Base-by-base conservation (phyloP, 345 rosid genomes). In the Erucastrum elatum region DNA sequence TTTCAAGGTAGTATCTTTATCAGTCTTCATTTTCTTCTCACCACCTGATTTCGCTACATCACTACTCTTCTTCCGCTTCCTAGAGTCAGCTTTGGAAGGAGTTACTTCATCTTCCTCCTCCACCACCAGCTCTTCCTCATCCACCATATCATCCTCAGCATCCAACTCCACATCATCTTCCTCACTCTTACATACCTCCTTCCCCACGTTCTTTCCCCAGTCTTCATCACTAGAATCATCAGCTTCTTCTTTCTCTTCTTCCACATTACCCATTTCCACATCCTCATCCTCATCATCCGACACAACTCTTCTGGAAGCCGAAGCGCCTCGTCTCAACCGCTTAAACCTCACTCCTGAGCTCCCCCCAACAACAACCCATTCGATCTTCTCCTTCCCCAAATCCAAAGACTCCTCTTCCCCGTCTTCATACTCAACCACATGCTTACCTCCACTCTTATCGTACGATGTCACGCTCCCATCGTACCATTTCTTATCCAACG, bases 331-430 rank as follows among this genome's bases (percentile, higher is more conserved):
- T 30, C 88, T 85, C 81, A 91, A 80, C 51, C 96, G 87, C 85
- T 90, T 95, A 49, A 91, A 81, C 72, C 68, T 82, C 70, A 13
- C 78, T 66, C 25, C 82, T 41, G 76, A 59, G 1, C 68, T 73
- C 70, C 30, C 86, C 2, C 11, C 77, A 80, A 86, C 76, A 16
- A 86, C 77, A 9, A 89, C 70, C 97, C 98, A 95, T 86, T 95
- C 96, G 49, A 90, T 77, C 88, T 85, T 91, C 86, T 95, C 99
- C 83, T 87, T 91, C 5, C 84, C 87, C 76, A 95, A 86, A 83
- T 93, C 94, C 89, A 95, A 82, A 81, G 81, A 58, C 82, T 95
- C 98, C 84, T 95, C 97, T 77, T 95, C 98, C 1, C 78, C 87
- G 66, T 91, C 98, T n/a, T 90, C 91, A 55, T 93, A 95, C 85